Percentiles rank a stretch among this genome's conserved stretches.
These are phyloP conservation scores for Curvularia hawaiiensis DNA, from an alignment of 2,329 filamentous ascomycete species.

Conservation along the genomic window DNA sequence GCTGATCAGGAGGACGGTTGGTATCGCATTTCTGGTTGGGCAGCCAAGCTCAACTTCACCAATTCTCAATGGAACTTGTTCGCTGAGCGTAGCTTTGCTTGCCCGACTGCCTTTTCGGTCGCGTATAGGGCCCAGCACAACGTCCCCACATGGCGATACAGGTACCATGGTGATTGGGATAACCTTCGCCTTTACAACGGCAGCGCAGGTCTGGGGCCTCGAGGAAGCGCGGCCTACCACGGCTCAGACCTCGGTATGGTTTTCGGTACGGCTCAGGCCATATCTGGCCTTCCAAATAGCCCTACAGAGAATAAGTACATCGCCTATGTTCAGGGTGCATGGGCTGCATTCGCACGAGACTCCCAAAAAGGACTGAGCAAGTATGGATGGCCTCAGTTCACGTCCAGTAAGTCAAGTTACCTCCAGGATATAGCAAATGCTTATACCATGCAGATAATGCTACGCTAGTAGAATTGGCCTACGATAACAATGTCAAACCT, in stretches of 20 bases:
- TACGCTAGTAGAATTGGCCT: conserved; percentile 30
- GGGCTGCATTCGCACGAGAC: conserved; percentile 44
- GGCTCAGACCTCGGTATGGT: conserved; percentile 43
- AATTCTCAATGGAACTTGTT: conserved; percentile 34
- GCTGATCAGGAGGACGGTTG: conserved; percentile 34
- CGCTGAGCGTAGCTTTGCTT: conserved; percentile 32
- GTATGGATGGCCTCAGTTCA: conserved; percentile 41
- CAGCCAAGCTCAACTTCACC: conserved; percentile 26
- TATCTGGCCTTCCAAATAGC: conserved; percentile 30
- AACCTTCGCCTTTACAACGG: conserved; percentile 42
- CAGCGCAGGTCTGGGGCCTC: conserved; percentile 28
- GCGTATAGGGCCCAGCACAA: conserved; percentile 29
- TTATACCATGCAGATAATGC: conserved; percentile 12
- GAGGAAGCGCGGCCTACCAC: conserved; percentile 46
- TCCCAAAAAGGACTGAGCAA: conserved; percentile 35
- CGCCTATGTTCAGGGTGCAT: conserved; percentile 31
- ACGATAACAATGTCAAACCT: conserved; percentile 24
- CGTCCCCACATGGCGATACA: conserved; percentile 46
- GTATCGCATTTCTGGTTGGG: conserved; percentile 35
- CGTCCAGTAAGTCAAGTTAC: conserved; percentile 15
- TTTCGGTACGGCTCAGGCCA: conserved; percentile 40
- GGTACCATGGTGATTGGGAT: conserved; percentile 45
- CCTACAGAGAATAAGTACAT: conserved; percentile 40
- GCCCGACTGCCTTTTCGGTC: conserved; percentile 25
- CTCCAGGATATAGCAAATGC: not conserved